Base-by-base conservation (phyloP, 768 basidiomycete genomes). In the Lentinus tigrinus region DNA sequence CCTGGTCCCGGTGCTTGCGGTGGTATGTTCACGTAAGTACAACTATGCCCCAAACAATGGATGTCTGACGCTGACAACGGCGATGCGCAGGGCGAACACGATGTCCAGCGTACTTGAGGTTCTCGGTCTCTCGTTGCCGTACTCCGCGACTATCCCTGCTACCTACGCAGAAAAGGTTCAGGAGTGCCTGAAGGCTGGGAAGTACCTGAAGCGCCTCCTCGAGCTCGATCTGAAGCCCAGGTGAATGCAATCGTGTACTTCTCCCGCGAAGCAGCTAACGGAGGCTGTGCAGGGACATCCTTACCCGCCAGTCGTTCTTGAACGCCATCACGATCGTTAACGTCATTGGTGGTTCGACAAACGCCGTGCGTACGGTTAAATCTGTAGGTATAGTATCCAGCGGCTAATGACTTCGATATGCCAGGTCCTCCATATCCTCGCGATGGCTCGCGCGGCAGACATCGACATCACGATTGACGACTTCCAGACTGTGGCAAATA, bases 91-190 rank as follows among this genome's bases (percentile, higher is more conserved):
- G 9, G 92, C 93, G 34, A 94, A 94, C 65, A 93, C 92, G 0
- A 93, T 94, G 92, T 90, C 89, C 61, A 87, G 89, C 40, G 87
- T 82, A 17, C 77, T 95, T 28, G 93, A 94, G 70, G 89, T 85
- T 5, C 78, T 95, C 54, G 93, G 93, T 24, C 86, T 95, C 78
- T 89, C 90, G 13, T 75, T 94, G 46, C 93, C 91, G 0, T 93
- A 89, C 70, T 93, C 92, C 39, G 84, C 87, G 6, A 85, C 88
- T 63, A 89, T 77, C 14, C 91, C 92, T 14, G 93, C 93, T 5
- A 70, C 81, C 39, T 85, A 87, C 71, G 38, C 68, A 87, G 93
- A 85, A 65, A 95, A 95, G 77, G 74, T 77, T 2, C 91, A 93
- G 62, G 93, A 95, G 70, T 95, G 93, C 64, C 72, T 85, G 64